Evolutionary conservation across 345 rosid genomes (phyloP).

Genomic region (Salix udensis): DNA sequence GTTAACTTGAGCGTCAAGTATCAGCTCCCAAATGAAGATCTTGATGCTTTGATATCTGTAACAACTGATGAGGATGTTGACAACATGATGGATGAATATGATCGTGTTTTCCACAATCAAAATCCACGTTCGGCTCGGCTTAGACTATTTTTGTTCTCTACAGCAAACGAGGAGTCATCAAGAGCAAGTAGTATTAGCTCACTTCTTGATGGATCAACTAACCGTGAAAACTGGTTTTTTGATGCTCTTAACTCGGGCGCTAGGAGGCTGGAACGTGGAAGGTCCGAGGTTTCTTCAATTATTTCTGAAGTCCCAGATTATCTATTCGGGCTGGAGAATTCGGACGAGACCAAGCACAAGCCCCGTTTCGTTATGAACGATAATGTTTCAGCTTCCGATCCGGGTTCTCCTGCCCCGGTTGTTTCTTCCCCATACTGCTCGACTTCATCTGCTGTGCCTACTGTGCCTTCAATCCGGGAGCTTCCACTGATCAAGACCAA

Average conservation of each 20-base stretch:
- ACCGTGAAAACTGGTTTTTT: conserved; percentile 86
- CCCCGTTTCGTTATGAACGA: conserved; percentile 42
- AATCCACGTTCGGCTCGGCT: conserved; percentile 76
- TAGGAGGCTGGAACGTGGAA: conserved; percentile 58
- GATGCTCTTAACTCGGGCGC: conserved; percentile 74
- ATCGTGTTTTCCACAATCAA: conserved; percentile 62
- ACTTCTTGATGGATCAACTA: conserved; percentile 74
- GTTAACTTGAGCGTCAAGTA: conserved; percentile 70
- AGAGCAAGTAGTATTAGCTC: conserved; percentile 74
- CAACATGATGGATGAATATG: conserved; percentile 98
- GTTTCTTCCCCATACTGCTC: conserved; percentile 69
- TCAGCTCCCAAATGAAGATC: conserved; percentile 95
- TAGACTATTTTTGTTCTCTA: conserved; percentile 67
- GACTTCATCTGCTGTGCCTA: conserved; percentile 48
- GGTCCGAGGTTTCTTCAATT: conserved; percentile 84
- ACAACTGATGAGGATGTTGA: conserved; percentile 92
- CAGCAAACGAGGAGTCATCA: conserved; percentile 47
- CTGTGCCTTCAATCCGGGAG: conserved; percentile 54
- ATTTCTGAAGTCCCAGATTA: conserved; percentile 89
- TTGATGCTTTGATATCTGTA: conserved; percentile 88
- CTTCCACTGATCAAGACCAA: conserved; percentile 67
- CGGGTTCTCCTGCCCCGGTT: conserved; percentile 82
- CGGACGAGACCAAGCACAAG: conserved; percentile 61
- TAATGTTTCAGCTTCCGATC: conserved; percentile 63
- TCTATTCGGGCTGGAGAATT: conserved; percentile 72